These are phyloP conservation scores for Pharnaceum exiguum DNA, from an alignment of 148 eudicot genomes.

Conservation along the genomic window DNA sequence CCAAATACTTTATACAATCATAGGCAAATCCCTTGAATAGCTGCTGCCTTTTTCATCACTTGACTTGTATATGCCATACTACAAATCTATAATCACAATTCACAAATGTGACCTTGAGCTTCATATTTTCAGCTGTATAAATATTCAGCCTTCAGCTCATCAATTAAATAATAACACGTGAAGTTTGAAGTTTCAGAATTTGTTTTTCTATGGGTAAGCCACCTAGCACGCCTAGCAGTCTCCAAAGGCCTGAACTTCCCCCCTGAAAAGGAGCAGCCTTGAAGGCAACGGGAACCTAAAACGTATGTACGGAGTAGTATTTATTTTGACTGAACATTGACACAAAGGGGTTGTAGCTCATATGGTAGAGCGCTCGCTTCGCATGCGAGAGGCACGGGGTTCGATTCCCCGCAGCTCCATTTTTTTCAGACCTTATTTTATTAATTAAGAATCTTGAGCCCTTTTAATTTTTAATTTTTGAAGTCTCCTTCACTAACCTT, in stretches of 20 bases:
- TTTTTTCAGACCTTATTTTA: background rate
- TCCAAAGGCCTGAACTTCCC: too few species aligned
- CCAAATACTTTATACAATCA: background rate
- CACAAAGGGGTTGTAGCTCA: constrained; percentile 39
- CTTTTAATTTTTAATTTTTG: background rate
- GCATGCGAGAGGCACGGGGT: constrained; percentile 71
- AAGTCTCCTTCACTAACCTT: background rate
- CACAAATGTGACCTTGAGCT: background rate
- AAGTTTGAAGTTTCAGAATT: background rate
- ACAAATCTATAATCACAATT: too few species aligned
- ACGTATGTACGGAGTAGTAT: too few species aligned
- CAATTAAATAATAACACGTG: background rate
- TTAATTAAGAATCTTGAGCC: background rate
- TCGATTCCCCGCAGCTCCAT: constrained; percentile 77
- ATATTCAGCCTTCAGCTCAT: background rate
- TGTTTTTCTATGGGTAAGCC: background rate
- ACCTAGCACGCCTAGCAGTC: too few species aligned
- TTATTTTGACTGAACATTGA: background rate
- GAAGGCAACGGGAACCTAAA: too few species aligned
- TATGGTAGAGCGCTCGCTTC: constrained; percentile 73
- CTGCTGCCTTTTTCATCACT: background rate
- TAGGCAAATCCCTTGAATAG: background rate
- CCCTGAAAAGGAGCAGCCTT: too few species aligned
- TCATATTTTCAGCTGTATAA: background rate
- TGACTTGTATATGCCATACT: background rate